phyloP scores from a whole-genome alignment of 2,329 filamentous ascomycete genomes.

The Cladophialophora immunda region DNA sequence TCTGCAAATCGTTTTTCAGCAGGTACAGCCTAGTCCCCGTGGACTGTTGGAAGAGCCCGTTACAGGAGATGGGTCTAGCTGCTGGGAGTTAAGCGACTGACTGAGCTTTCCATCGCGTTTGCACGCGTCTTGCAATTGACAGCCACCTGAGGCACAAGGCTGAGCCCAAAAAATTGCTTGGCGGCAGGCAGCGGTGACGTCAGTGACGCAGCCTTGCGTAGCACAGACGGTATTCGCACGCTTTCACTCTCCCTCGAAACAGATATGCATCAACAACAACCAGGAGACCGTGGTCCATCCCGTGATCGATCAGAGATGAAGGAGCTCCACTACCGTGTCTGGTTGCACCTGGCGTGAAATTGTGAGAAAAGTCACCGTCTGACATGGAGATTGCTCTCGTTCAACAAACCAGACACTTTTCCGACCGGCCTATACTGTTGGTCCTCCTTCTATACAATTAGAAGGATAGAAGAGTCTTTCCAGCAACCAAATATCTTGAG shows the following conservation, averaged over 20 bases:
- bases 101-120: not conserved
- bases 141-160: not conserved
- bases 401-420: slow-evolving; percentile 7
- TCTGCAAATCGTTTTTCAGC: not conserved
- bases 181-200: not conserved
- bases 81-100: not conserved
- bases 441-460: slow-evolving; percentile 16
- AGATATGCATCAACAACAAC: not conserved
- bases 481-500: not conserved
- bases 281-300: not conserved
- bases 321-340: not conserved
- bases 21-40: not conserved
- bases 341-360: not conserved
- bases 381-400: slow-evolving; percentile 18
- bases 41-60: not conserved
- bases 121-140: not conserved
- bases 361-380: not conserved
- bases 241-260: not conserved
- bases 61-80: not conserved
- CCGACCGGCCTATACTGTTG: slow-evolving; percentile 5
- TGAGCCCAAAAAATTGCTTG: not conserved
- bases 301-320: slow-evolving; percentile 7
- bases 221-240: not conserved
- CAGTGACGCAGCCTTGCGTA: not conserved
- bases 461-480: not conserved